Conservation (phyloP, 257 asterid genomes). For the Nicotiana undulata region DNA sequence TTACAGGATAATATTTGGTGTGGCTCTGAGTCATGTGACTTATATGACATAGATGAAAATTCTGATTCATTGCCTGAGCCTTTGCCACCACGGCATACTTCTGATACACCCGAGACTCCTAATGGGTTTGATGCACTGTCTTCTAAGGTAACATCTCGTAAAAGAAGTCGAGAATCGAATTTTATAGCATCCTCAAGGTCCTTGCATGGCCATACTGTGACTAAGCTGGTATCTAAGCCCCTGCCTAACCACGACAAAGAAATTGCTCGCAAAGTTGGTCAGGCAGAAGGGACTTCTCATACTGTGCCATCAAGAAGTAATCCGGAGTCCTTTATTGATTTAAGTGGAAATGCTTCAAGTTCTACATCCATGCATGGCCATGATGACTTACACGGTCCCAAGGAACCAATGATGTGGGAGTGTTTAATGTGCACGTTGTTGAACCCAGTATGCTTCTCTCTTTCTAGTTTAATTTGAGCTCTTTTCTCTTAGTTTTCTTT, state of each 20-base stretch:
- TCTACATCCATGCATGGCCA: conserved; percentile 23
- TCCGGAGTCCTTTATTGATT: conserved; percentile 13
- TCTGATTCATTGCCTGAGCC: conserved; percentile 23
- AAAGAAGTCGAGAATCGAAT: conserved; percentile 45
- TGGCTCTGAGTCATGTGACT: conserved; percentile 62
- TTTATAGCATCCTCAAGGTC: conserved; percentile 20
- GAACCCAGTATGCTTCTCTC: conserved; percentile 57
- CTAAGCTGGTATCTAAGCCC: conserved; percentile 4
- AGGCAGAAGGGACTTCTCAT: conserved; percentile 5
- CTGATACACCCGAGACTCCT: conserved; percentile 21
- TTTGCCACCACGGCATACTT: conserved; percentile 27
- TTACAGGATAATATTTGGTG: conserved; percentile 83
- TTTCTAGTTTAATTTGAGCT: not conserved
- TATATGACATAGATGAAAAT: conserved; percentile 49
- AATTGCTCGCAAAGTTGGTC: conserved; percentile 17
- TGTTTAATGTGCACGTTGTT: conserved; percentile 75
- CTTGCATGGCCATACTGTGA: conserved; percentile 3
- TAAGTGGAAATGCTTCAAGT: conserved; percentile 27
- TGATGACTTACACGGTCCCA: conserved; percentile 11
- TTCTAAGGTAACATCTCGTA: conserved; percentile 31
- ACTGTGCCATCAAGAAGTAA: conserved; percentile 10
- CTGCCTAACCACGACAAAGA: conserved; percentile 9
- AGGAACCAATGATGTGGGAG: conserved; percentile 43
- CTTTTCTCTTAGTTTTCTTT: not conserved
- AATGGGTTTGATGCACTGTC: conserved; percentile 15